phyloP scores from a whole-genome alignment of 805 yeast species.

The Grigorovia transvaalensis region DNA sequence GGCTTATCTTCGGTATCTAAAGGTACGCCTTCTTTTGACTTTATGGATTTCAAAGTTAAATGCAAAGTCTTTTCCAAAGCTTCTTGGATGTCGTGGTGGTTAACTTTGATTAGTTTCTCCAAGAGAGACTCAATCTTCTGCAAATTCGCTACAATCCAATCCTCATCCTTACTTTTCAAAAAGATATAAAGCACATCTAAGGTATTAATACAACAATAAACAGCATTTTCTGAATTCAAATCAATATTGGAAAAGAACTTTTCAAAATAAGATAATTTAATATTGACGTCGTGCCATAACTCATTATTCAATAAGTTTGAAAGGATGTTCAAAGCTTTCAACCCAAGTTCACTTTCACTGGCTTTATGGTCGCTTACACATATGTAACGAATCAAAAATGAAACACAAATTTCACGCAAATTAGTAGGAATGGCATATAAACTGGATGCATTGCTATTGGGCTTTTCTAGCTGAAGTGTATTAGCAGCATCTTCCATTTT shows the following conservation, averaged over 20 bases:
- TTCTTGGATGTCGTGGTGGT: slow-evolving; percentile 79
- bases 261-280: slow-evolving; percentile 79
- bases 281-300: slow-evolving; percentile 83
- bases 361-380: slow-evolving; percentile 81
- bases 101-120: slow-evolving; percentile 72
- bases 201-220: slow-evolving; percentile 82
- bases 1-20: slow-evolving; percentile 36
- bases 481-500: slow-evolving; percentile 18
- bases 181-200: slow-evolving; percentile 80
- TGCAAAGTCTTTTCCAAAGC: slow-evolving; percentile 65
- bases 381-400: slow-evolving; percentile 76
- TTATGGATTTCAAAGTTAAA: slow-evolving; percentile 58
- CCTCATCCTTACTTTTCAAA: slow-evolving; percentile 61
- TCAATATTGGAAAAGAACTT: slow-evolving; percentile 75
- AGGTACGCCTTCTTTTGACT: slow-evolving; percentile 41
- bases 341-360: slow-evolving; percentile 72
- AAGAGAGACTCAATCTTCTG: slow-evolving; percentile 59
- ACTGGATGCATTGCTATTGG: slow-evolving; percentile 7
- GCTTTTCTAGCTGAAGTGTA: not conserved
- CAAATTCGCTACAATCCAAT: slow-evolving; percentile 71
- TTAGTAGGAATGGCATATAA: slow-evolving; percentile 48
- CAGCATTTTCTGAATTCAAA: slow-evolving; percentile 50
- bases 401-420: slow-evolving; percentile 81
- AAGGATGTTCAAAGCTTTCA: slow-evolving; percentile 68
- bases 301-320: slow-evolving; percentile 60